Conservation (phyloP, 441 rosid species). For the Adansonia gregorii region DNA sequence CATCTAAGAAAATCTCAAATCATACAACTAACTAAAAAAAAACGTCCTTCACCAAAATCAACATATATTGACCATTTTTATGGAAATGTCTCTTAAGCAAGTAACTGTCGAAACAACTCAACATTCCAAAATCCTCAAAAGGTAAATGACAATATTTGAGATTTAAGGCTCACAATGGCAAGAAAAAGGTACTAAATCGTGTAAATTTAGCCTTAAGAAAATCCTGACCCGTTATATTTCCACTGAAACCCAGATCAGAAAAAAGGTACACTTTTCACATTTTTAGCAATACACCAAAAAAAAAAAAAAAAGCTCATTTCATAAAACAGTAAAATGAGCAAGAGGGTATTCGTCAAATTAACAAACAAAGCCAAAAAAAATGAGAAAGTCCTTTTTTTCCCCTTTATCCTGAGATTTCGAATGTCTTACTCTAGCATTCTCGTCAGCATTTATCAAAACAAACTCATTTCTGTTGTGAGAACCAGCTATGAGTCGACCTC, state of each 20-base stretch:
- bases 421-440: constrained; percentile 71
- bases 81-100: background rate
- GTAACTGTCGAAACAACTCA: background rate
- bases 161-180: constrained; percentile 19
- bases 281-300: background rate
- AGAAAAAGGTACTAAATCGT: constrained; percentile 1
- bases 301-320: constrained; percentile 12
- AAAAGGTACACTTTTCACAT: constrained; percentile 3
- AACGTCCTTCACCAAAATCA: background rate
- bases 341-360: constrained; percentile 9
- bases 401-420: background rate
- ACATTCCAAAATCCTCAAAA: background rate
- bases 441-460: constrained; percentile 89
- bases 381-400: background rate
- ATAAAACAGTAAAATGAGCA: constrained; percentile 19
- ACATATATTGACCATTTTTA: constrained; percentile 7
- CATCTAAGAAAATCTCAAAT: background rate
- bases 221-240: constrained; percentile 8
- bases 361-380: constrained; percentile 6
- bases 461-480: constrained; percentile 97
- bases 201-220: background rate
- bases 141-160: background rate
- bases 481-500: constrained; percentile 90
- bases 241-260: constrained; percentile 35
- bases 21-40: constrained; percentile 14